phyloP scores from a whole-genome alignment of 352 stramenopile genomes.

The Pythium rishiriense region DNA sequence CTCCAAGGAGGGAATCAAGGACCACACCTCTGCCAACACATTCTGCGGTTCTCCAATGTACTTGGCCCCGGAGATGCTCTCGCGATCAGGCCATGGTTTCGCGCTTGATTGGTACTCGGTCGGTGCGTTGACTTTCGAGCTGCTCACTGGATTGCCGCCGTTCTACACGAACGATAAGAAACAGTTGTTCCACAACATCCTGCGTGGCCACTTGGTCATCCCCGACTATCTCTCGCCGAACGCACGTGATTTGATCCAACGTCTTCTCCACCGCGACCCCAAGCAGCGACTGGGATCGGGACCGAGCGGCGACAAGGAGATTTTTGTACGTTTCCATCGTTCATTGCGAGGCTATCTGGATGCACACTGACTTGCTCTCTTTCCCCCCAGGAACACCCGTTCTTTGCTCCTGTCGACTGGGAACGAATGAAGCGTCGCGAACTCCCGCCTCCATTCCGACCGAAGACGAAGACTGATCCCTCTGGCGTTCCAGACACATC shows the following conservation, averaged over 20 bases:
- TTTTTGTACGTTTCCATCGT: constrained; percentile 54
- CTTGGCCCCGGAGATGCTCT: constrained; percentile 82
- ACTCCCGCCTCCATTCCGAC: constrained; percentile 79
- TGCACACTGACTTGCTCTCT: constrained; percentile 3
- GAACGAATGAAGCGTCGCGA: constrained; percentile 80
- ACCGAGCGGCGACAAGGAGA: constrained; percentile 73
- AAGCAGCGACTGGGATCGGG: constrained; percentile 80
- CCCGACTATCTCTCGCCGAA: constrained; percentile 77
- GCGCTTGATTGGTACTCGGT: constrained; percentile 87
- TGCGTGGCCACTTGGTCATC: constrained; percentile 79
- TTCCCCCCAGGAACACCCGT: constrained; percentile 51
- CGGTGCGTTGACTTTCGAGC: constrained; percentile 74
- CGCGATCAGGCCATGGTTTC: constrained; percentile 75
- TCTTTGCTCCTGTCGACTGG: constrained; percentile 88
- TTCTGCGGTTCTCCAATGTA: constrained; percentile 90
- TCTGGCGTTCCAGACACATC: constrained; percentile 77
- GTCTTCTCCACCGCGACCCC: constrained; percentile 76
- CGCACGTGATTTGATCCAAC: constrained; percentile 75
- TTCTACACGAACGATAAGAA: constrained; percentile 91
- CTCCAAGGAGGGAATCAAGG: constrained; percentile 86
- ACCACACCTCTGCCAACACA: constrained; percentile 83
- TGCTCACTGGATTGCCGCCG: constrained; percentile 80
- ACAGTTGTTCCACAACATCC: constrained; percentile 90
- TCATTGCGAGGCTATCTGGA: not conserved
- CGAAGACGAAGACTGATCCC: constrained; percentile 76